Conservation (phyloP, 2,329 filamentous ascomycete species). For the Sclerotinia borealis region DNA sequence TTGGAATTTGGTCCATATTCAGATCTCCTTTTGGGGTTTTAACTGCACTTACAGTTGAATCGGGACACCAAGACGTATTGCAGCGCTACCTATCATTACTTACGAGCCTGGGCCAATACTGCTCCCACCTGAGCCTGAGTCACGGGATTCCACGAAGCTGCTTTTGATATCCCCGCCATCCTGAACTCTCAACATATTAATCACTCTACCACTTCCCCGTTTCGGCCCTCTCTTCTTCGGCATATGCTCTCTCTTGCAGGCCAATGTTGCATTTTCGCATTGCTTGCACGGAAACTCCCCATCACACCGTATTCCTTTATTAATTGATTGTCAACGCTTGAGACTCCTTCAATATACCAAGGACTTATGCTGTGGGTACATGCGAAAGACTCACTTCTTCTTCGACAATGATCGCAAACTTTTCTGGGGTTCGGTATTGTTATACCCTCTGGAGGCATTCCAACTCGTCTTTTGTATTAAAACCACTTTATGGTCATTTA, state of each 20-base stretch:
- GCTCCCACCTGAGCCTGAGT: slow-evolving; percentile 17
- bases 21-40: background rate
- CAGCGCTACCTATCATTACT: slow-evolving; percentile 8
- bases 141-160: slow-evolving; percentile 31
- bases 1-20: background rate
- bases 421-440: slow-evolving; percentile 30
- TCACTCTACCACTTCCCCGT: slow-evolving; percentile 54
- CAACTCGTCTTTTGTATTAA: slow-evolving; percentile 13
- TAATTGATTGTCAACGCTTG: slow-evolving; percentile 3
- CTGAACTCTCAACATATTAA: slow-evolving; percentile 52
- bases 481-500: slow-evolving; percentile 5
- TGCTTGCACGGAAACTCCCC: slow-evolving; percentile 51
- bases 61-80: background rate
- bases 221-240: slow-evolving; percentile 60
- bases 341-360: background rate
- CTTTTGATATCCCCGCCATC: slow-evolving; percentile 35
- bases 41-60: background rate
- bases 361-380: background rate
- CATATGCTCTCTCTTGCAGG: slow-evolving; percentile 59
- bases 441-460: slow-evolving; percentile 26
- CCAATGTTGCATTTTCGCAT: slow-evolving; percentile 51
- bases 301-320: slow-evolving; percentile 41
- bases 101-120: slow-evolving; percentile 24
- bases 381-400: slow-evolving; percentile 35
- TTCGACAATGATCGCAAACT: slow-evolving; percentile 42